phyloP scores from a whole-genome alignment of 176 grass and related monocot genomes.

The Avena atlantica region DNA sequence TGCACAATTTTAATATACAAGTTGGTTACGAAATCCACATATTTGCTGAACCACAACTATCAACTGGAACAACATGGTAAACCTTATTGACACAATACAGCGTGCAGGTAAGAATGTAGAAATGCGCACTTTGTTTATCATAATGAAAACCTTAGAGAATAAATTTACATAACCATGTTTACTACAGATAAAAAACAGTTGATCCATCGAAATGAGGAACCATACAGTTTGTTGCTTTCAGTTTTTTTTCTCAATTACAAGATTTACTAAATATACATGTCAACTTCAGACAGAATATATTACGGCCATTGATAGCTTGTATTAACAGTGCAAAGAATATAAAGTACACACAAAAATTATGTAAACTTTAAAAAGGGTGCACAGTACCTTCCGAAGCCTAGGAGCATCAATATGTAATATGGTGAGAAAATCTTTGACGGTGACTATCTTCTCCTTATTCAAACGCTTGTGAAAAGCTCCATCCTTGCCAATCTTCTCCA shows the following conservation, averaged over 20 bases:
- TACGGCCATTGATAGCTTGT: neutral
- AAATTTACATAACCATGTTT: conserved; percentile 2
- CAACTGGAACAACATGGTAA: conserved; percentile 24
- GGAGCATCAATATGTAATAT: conserved; percentile 66
- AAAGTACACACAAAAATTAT: conserved; percentile 23
- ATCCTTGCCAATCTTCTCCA: conserved; percentile 98
- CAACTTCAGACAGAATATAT: neutral
- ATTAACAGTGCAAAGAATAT: conserved; percentile 20
- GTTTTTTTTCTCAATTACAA: neutral
- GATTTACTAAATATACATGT: neutral
- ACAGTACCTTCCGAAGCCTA: conserved; percentile 77
- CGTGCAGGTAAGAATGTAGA: neutral
- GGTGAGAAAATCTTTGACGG: conserved; percentile 87
- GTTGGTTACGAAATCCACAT: conserved; percentile 36
- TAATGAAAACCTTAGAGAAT: conserved; percentile 13
- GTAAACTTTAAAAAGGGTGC: conserved; percentile 24
- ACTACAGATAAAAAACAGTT: neutral
- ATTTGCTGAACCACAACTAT: conserved; percentile 15
- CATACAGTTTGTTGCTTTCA: neutral
- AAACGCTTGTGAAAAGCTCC: conserved; percentile 97
- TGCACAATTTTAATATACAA: conserved; percentile 57
- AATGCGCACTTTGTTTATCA: conserved; percentile 2
- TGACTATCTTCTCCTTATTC: conserved; percentile 67
- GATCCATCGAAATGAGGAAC: neutral
- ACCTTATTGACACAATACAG: conserved; percentile 1